Evolutionary conservation across 441 rosid genomes (phyloP).

Genomic region (Populus tomentosa): DNA sequence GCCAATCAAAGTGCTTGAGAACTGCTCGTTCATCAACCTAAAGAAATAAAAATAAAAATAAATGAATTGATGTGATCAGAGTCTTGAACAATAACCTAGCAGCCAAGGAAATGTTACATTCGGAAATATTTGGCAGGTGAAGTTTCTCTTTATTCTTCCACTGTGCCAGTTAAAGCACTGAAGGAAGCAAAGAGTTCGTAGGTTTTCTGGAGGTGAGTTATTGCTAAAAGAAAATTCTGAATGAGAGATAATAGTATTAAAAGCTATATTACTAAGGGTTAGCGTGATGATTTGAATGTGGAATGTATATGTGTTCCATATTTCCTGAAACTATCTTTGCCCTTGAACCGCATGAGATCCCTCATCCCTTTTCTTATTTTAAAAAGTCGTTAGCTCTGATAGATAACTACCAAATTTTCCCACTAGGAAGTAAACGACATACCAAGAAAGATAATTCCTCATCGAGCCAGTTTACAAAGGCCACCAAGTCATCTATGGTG

Average conservation of each 20-base stretch:
- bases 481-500: slow-evolving; percentile 69
- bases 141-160: neutral
- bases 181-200: neutral
- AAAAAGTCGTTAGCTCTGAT: neutral
- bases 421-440: slow-evolving; percentile 14
- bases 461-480: slow-evolving; percentile 97
- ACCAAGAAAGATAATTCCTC: slow-evolving; percentile 99
- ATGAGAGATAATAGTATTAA: neutral
- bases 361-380: slow-evolving; percentile 1
- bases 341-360: neutral
- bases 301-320: slow-evolving; percentile 4
- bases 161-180: neutral
- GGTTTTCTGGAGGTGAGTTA: neutral
- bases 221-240: neutral
- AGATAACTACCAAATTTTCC: slow-evolving; percentile 10
- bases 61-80: neutral
- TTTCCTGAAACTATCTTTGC: slow-evolving; percentile 1
- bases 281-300: neutral
- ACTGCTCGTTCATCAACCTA: slow-evolving; percentile 98
- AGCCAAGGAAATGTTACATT: slow-evolving; percentile 1
- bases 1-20: slow-evolving; percentile 98
- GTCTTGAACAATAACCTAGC: neutral
- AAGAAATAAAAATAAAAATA: slow-evolving; percentile 2
- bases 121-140: neutral
- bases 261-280: neutral